Conservation (phyloP, 441 rosid species). For the Gossypium aridum region DNA sequence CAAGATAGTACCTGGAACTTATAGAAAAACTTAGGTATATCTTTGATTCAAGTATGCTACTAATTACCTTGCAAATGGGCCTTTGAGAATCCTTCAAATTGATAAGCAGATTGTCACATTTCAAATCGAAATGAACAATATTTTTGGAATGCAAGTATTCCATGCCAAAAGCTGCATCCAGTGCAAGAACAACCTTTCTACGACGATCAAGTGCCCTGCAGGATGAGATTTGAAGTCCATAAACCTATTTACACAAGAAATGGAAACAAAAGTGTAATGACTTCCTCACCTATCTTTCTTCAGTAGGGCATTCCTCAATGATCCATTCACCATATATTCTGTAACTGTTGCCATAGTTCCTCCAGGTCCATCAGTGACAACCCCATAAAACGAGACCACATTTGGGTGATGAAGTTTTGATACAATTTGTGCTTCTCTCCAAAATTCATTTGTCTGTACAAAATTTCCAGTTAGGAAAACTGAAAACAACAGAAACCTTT, state of each 20-base stretch:
- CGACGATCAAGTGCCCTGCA: conserved; percentile 75
- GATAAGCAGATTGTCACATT: conserved; percentile 85
- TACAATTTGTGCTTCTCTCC: conserved; percentile 71
- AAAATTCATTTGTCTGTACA: conserved; percentile 63
- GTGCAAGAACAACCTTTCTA: conserved; percentile 62
- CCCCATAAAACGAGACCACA: conserved; percentile 52
- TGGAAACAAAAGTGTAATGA: background rate
- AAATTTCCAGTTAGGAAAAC: background rate
- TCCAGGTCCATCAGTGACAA: conserved; percentile 54
- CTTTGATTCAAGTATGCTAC: background rate
- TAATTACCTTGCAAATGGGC: conserved; percentile 81
- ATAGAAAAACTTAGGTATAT: background rate
- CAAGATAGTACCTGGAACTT: background rate
- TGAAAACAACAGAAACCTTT: background rate
- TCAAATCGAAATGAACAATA: conserved; percentile 90
- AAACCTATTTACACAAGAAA: conserved; percentile 2
- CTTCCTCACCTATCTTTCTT: conserved; percentile 44
- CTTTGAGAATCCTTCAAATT: conserved; percentile 82
- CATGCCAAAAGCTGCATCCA: conserved; percentile 97
- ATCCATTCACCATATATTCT: conserved; percentile 71
- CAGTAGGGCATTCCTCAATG: conserved; percentile 50
- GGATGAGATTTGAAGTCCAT: conserved; percentile 9
- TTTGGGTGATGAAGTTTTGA: conserved; percentile 73
- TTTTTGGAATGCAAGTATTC: conserved; percentile 81
- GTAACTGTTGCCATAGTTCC: conserved; percentile 68